phyloP scores from a whole-genome alignment of 2,329 filamentous ascomycete species.

The Fusarium humuli region DNA sequence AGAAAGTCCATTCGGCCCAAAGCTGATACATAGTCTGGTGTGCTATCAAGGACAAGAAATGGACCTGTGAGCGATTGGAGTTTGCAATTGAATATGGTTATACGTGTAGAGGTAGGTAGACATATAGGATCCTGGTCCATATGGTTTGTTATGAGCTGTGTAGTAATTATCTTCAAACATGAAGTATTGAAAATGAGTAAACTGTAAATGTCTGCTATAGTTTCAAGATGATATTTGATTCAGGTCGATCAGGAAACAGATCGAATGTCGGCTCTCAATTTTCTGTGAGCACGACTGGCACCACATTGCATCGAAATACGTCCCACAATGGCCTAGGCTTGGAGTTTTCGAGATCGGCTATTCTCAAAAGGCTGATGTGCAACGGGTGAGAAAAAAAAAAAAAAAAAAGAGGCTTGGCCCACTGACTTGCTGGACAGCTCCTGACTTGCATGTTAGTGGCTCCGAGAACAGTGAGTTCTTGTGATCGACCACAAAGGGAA shows the following conservation, averaged over 20 bases:
- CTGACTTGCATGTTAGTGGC: constrained; percentile 37
- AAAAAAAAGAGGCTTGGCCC: not conserved
- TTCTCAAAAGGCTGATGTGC: constrained; percentile 33
- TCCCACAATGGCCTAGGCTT: constrained; percentile 31
- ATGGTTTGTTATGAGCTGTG: not conserved
- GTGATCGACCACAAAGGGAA: constrained; percentile 39
- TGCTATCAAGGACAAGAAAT: not conserved
- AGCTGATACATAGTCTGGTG: constrained; percentile 1
- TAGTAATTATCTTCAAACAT: not conserved
- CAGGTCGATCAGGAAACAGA: constrained; percentile 16
- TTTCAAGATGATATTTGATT: constrained; percentile 1
- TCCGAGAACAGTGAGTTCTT: constrained; percentile 45
- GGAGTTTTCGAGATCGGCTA: constrained; percentile 32
- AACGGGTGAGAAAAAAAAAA: constrained; percentile 2
- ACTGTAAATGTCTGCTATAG: not conserved
- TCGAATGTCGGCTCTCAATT: constrained; percentile 10
- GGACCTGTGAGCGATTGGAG: not conserved
- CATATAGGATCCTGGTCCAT: not conserved
- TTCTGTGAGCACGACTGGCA: constrained; percentile 17
- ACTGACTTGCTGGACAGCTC: not conserved
- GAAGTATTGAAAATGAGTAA: not conserved
- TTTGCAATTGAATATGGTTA: not conserved
- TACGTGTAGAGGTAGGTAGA: not conserved
- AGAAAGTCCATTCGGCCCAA: constrained; percentile 12
- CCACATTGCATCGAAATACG: constrained; percentile 19